Conservation (phyloP, 805 yeast genomes). For the Hanseniaspora lachancei region DNA sequence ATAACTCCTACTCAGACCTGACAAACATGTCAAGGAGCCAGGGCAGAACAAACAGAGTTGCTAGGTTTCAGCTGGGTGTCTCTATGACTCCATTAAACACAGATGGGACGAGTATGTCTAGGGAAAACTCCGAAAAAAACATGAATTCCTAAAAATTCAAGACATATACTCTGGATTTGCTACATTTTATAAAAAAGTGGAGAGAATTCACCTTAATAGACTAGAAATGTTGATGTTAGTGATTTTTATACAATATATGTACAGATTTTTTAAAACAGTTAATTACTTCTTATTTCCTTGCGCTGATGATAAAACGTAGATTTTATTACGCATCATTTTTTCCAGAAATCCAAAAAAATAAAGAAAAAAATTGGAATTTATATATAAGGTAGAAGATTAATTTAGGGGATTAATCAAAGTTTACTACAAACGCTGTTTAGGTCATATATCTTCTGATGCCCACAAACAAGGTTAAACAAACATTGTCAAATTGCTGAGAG, state of each 20-base stretch:
- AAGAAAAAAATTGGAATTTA: not conserved
- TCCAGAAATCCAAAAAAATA: not conserved
- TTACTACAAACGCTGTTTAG: not conserved
- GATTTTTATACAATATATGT: too few relatives aligned
- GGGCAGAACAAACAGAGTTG: not conserved
- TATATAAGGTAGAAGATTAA: not conserved
- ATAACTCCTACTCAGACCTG: not conserved
- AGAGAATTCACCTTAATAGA: too few relatives aligned
- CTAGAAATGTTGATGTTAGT: too few relatives aligned
- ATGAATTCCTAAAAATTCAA: not conserved
- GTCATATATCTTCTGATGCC: too few relatives aligned
- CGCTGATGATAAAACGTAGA: not conserved
- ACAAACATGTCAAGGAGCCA: not conserved
- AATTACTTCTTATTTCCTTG: not conserved
- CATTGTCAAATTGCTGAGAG: too few relatives aligned
- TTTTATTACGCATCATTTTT: not conserved
- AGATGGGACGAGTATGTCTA: not conserved
- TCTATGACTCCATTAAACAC: conserved; percentile 6
- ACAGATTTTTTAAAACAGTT: too few relatives aligned
- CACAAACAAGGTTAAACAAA: too few relatives aligned
- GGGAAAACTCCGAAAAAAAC: not conserved
- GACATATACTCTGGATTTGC: not conserved
- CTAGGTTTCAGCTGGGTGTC: conserved; percentile 11
- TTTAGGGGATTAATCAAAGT: not conserved
- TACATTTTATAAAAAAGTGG: not conserved